Evolutionary conservation across 805 yeast species (phyloP).

Genomic region (Wickerhamomyces queroliae): DNA sequence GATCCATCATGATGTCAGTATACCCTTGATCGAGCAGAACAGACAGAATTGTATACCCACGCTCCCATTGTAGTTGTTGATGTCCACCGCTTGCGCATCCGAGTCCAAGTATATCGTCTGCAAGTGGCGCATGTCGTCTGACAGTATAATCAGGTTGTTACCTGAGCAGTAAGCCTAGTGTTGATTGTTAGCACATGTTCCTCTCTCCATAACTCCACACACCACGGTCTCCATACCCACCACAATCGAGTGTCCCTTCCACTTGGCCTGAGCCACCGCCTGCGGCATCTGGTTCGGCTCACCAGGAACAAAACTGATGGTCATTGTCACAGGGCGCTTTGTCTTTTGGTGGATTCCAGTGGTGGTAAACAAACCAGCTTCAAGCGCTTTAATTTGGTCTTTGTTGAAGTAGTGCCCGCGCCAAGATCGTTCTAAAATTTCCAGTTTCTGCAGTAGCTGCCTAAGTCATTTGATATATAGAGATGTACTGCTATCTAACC

Average conservation of each 20-base stretch:
- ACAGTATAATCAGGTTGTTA: slow-evolving; percentile 67
- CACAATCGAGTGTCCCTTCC: slow-evolving; percentile 61
- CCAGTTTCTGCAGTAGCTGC: no score
- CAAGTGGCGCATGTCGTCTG: slow-evolving; percentile 45
- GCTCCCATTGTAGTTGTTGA: slow-evolving; percentile 55
- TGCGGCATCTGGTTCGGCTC: slow-evolving; percentile 60
- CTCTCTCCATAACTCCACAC: neutral
- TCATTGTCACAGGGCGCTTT: slow-evolving; percentile 31
- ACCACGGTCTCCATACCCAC: slow-evolving; percentile 16
- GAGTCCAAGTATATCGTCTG: slow-evolving; percentile 72
- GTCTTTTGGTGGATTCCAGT: neutral
- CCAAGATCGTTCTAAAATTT: no score
- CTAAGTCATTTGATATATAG: no score
- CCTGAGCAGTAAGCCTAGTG: slow-evolving; percentile 73
- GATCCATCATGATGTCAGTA: no score
- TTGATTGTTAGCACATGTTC: neutral
- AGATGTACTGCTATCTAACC: neutral
- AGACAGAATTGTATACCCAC: neutral
- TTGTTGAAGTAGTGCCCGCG: no score
- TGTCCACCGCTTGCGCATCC: slow-evolving; percentile 63
- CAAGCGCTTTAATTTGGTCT: no score
- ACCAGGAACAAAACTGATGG: slow-evolving; percentile 76
- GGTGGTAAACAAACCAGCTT: no score
- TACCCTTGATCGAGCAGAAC: no score
- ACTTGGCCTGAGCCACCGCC: slow-evolving; percentile 51